These are phyloP conservation scores for Hyaloscypha hepaticicola DNA, from an alignment of 495 filamentous ascomycete species.

Conservation along the genomic window DNA sequence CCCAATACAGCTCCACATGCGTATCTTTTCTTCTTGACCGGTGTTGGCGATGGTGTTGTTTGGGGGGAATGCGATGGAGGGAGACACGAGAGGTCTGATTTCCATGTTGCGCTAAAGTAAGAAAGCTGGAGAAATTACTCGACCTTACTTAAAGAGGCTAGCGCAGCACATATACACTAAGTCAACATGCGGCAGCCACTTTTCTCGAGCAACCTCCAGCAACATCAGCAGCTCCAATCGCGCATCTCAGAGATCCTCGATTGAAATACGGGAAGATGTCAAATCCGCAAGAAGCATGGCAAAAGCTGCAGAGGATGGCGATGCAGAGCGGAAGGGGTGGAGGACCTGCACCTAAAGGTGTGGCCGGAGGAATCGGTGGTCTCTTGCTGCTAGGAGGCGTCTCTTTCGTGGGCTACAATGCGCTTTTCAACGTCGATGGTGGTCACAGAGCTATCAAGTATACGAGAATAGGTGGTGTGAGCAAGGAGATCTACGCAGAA, in stretches of 20 bases:
- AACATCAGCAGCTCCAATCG: background rate
- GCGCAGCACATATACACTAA: conserved; percentile 20
- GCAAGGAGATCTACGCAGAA: conserved; percentile 95
- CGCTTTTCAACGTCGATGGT: conserved; percentile 99
- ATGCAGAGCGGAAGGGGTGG: conserved; percentile 34
- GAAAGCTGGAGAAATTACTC: background rate
- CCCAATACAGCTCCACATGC: conserved; percentile 4
- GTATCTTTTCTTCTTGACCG: background rate
- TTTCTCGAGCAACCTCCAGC: conserved; percentile 10
- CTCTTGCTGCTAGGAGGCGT: conserved; percentile 65
- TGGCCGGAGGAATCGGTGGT: conserved; percentile 41
- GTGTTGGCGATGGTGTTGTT: background rate
- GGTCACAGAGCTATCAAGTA: conserved; percentile 99
- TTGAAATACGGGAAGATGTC: conserved; percentile 26
- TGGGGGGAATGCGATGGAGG: background rate
- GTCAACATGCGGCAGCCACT: conserved; percentile 18
- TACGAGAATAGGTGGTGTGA: conserved; percentile 87
- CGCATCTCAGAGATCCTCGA: background rate
- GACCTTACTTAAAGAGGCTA: background rate
- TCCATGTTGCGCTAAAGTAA: background rate
- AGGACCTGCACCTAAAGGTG: conserved; percentile 28
- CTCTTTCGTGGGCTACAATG: conserved; percentile 66
- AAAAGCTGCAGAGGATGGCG: conserved; percentile 44
- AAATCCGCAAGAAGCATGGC: conserved; percentile 30
- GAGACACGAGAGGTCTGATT: background rate